Conservation (phyloP, 2,329 filamentous ascomycete species). For the Aspergillus chevalieri region DNA sequence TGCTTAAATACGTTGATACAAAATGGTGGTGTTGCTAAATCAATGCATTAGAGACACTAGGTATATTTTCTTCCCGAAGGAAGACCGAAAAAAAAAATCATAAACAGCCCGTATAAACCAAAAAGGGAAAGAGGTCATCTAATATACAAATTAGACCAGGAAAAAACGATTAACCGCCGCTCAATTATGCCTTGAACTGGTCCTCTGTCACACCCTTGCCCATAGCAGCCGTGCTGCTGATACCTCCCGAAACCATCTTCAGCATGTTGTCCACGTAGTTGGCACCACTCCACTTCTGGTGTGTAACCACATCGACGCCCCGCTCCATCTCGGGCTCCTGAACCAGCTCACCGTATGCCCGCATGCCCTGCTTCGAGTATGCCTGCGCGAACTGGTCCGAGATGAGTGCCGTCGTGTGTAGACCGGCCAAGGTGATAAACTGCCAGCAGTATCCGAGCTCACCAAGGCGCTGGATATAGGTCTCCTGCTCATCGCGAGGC, state of each 20-base stretch:
- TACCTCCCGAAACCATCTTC: constrained; percentile 94
- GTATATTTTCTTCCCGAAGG: background rate
- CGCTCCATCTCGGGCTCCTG: constrained; percentile 95
- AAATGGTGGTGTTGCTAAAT: background rate
- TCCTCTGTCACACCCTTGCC: constrained; percentile 96
- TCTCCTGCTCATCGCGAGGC: constrained; percentile 86
- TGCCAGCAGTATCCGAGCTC: constrained; percentile 96
- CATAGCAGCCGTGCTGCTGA: constrained; percentile 91
- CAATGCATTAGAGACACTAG: background rate
- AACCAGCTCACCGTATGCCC: constrained; percentile 92
- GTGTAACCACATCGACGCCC: constrained; percentile 89
- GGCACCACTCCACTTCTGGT: constrained; percentile 98
- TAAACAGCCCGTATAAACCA: background rate
- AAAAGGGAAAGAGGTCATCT: constrained; percentile 1
- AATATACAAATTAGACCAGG: background rate
- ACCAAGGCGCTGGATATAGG: constrained; percentile 87
- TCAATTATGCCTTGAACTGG: constrained; percentile 62
- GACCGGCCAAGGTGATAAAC: constrained; percentile 97
- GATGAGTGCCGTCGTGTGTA: constrained; percentile 93
- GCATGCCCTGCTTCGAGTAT: constrained; percentile 79
- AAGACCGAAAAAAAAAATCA: background rate
- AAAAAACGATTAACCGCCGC: background rate
- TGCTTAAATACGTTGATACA: too few relatives aligned
- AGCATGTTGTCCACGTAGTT: constrained; percentile 90
- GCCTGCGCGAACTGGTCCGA: constrained; percentile 80